Conservation (phyloP, 371 early-diverging fungal species). For the Nematocida sp. region DNA sequence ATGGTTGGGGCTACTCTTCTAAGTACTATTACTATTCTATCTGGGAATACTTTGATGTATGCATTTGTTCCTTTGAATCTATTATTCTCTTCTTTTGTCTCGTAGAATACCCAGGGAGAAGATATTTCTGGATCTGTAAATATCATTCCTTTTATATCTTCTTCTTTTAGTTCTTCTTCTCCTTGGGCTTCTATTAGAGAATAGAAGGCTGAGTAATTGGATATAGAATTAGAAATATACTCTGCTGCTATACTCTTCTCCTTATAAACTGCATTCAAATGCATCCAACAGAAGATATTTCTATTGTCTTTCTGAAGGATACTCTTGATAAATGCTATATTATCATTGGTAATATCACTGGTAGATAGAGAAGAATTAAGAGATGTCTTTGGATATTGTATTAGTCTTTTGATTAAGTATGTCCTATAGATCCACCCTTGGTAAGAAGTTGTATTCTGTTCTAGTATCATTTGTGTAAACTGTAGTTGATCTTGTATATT, state of each 20-base stretch:
- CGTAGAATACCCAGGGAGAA: constrained; percentile 49
- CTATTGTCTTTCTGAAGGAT: constrained; percentile 48
- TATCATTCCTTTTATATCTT: constrained; percentile 25
- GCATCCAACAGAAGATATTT: constrained; percentile 61
- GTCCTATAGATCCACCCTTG: constrained; percentile 56
- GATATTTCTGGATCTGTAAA: constrained; percentile 47
- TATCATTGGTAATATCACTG: too few species aligned
- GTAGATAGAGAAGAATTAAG: too few species aligned
- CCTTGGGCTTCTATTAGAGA: background rate
- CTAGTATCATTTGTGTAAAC: constrained; percentile 44
- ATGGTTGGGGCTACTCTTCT: background rate
- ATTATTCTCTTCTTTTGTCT: background rate
- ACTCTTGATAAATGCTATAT: background rate
- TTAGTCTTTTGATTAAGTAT: constrained; percentile 11
- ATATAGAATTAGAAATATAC: constrained; percentile 25
- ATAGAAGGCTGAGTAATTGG: constrained; percentile 54
- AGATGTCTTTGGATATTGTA: too few species aligned
- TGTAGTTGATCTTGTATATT: constrained; percentile 36
- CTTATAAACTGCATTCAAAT: constrained; percentile 26
- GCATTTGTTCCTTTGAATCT: constrained; percentile 16
- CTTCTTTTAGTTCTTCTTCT: background rate
- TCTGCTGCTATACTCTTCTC: too few species aligned
- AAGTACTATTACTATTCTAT: constrained; percentile 28
- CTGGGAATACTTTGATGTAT: constrained; percentile 27
- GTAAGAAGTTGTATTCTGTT: constrained; percentile 57